A percentile compares a stretch with the other conserved stretches of the same genome.
These are phyloP conservation scores for Mrakia blollopis DNA, from an alignment of 768 basidiomycete species.

Conservation along the genomic window DNA sequence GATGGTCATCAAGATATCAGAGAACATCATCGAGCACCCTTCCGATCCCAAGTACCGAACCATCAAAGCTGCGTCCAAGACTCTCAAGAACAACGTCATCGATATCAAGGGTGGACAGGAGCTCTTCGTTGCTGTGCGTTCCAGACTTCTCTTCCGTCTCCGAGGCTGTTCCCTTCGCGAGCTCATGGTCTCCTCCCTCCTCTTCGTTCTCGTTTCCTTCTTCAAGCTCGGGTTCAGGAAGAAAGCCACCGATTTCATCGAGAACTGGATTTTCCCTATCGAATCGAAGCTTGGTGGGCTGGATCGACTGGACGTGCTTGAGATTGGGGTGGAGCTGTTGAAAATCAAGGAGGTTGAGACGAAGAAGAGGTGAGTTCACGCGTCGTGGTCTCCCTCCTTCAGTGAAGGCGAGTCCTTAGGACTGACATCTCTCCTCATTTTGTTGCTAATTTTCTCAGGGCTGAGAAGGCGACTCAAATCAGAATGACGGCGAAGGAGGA, in stretches of 20 bases:
- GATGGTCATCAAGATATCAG: constrained; percentile 1
- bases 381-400: background rate
- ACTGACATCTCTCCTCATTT: background rate
- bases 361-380: constrained; percentile 13
- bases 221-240: constrained; percentile 22
- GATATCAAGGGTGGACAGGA: constrained; percentile 17
- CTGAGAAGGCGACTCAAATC: background rate
- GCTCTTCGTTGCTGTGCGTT: constrained; percentile 6
- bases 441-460: background rate
- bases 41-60: background rate
- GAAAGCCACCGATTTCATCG: background rate
- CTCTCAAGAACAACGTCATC: constrained; percentile 23
- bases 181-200: background rate
- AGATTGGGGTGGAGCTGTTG: constrained; percentile 2
- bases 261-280: constrained; percentile 11
- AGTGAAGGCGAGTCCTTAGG: no score
- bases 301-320: background rate
- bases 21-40: constrained; percentile 18
- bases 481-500: constrained; percentile 13
- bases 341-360: background rate
- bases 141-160: background rate
- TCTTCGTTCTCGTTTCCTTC: background rate
- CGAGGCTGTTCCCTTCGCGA: background rate
- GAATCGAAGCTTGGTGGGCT: background rate
- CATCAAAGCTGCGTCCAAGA: constrained; percentile 20